Conservation (phyloP, 2,329 filamentous ascomycete genomes). For the Nemania sp. region DNA sequence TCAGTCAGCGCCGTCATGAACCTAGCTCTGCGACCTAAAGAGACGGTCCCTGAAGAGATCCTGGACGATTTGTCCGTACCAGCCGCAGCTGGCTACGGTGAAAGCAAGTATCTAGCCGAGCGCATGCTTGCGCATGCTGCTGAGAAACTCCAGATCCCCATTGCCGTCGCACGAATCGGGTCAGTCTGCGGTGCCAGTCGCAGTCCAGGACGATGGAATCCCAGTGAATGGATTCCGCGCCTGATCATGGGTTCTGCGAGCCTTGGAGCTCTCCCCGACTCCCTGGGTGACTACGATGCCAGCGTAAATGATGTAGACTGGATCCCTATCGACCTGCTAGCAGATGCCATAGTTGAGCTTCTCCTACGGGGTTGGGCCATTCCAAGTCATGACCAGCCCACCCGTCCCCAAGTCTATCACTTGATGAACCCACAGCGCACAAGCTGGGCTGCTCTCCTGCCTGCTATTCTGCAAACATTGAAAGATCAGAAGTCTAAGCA, state of each 20-base stretch:
- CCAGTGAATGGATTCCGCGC: slow-evolving; percentile 33
- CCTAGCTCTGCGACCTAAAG: slow-evolving; percentile 1
- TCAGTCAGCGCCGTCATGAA: slow-evolving; percentile 23
- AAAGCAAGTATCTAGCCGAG: slow-evolving; percentile 21
- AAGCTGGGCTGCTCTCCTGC: background rate
- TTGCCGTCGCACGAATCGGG: slow-evolving; percentile 27
- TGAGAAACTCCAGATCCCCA: slow-evolving; percentile 3
- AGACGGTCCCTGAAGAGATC: slow-evolving; percentile 18
- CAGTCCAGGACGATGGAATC: slow-evolving; percentile 28
- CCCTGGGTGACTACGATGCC: slow-evolving; percentile 20
- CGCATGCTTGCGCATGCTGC: slow-evolving; percentile 9
- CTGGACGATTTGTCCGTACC: slow-evolving; percentile 1
- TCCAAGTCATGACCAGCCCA: background rate
- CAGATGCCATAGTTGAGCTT: slow-evolving; percentile 26
- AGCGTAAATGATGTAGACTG: slow-evolving; percentile 23
- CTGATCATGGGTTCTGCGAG: slow-evolving; percentile 27
- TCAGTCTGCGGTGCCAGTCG: slow-evolving; percentile 27
- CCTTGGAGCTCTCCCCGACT: slow-evolving; percentile 30
- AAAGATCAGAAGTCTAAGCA: background rate
- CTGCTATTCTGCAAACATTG: background rate
- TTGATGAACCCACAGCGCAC: slow-evolving; percentile 17
- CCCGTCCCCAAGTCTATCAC: slow-evolving; percentile 20
- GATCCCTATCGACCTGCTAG: slow-evolving; percentile 27
- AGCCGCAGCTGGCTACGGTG: slow-evolving; percentile 15
- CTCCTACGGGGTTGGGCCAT: background rate